Percentiles rank a stretch among this genome's conserved stretches.
Evolutionary conservation across 177 flowering plant species (phyloP).

Genomic region (Vitis hybrid): DNA sequence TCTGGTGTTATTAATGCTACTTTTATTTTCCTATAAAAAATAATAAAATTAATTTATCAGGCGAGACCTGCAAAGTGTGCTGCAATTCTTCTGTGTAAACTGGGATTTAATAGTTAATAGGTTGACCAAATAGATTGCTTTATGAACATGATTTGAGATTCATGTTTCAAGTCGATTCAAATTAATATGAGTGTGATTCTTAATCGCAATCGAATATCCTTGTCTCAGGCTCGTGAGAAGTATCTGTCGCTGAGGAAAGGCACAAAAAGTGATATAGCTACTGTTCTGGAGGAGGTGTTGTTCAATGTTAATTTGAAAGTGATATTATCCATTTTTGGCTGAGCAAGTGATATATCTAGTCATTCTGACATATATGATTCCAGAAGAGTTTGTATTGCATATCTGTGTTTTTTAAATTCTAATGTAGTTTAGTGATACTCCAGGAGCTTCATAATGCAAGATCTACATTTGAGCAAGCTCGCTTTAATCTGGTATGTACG

Average conservation of each 20-base stretch:
- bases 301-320: neutral
- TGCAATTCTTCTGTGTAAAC: too few species aligned
- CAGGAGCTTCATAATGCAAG: conserved; percentile 95
- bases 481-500: conserved; percentile 75
- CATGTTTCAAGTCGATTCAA: neutral
- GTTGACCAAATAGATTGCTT: neutral
- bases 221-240: conserved; percentile 84
- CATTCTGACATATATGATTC: conserved; percentile 1
- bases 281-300: conserved; percentile 76
- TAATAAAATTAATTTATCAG: too few species aligned
- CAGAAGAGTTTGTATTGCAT: conserved; percentile 10
- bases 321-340: too few species aligned
- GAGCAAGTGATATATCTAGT: conserved; percentile 1
- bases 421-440: conserved; percentile 33
- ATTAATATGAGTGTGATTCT: neutral
- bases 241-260: conserved; percentile 87
- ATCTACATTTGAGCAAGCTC: conserved; percentile 91
- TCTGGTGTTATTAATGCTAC: too few species aligned
- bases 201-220: neutral
- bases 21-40: too few species aligned
- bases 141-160: neutral
- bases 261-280: conserved; percentile 71
- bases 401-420: conserved; percentile 17
- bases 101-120: neutral
- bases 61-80: too few species aligned